A percentile compares a stretch with the other conserved stretches of the same genome.
These are phyloP conservation scores for Sphaceloma murrayae DNA, from an alignment of 2,329 filamentous ascomycete species.

Conservation along the genomic window DNA sequence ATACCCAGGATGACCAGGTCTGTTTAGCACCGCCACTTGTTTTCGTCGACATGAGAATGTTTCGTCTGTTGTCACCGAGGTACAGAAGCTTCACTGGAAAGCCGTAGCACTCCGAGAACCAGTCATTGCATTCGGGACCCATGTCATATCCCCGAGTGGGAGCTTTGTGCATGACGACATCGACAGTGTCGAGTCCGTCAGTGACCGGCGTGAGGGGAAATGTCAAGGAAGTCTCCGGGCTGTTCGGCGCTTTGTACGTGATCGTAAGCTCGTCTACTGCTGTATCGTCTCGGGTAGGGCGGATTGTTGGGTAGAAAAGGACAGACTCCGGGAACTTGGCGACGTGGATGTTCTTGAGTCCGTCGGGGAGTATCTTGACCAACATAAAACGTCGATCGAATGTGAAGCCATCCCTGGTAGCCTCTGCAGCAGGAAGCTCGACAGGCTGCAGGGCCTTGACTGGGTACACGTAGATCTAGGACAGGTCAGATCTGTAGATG, in stretches of 20 bases:
- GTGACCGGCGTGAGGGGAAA: slow-evolving; percentile 35
- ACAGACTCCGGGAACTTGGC: slow-evolving; percentile 33
- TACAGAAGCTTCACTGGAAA: slow-evolving; percentile 36
- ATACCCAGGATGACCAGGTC: slow-evolving; percentile 28
- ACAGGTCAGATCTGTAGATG: slow-evolving; percentile 11
- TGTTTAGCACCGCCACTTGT: slow-evolving; percentile 15
- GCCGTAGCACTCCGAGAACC: slow-evolving; percentile 38
- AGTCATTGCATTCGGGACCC: slow-evolving; percentile 33
- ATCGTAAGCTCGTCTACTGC: slow-evolving; percentile 31
- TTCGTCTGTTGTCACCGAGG: slow-evolving; percentile 34
- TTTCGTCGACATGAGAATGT: slow-evolving; percentile 32
- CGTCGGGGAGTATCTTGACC: slow-evolving; percentile 29
- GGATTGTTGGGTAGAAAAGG: slow-evolving; percentile 34
- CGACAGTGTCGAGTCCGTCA: slow-evolving; percentile 28
- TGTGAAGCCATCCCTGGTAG: slow-evolving; percentile 37
- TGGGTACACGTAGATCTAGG: slow-evolving; percentile 38
- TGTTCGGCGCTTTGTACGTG: slow-evolving; percentile 31
- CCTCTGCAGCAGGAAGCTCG: slow-evolving; percentile 30
- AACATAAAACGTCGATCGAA: slow-evolving; percentile 39
- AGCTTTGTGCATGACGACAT: slow-evolving; percentile 38
- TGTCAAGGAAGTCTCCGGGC: slow-evolving; percentile 24
- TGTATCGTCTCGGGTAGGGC: slow-evolving; percentile 24
- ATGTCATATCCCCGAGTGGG: slow-evolving; percentile 36
- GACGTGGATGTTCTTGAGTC: slow-evolving; percentile 36
- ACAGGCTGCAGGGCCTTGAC: slow-evolving; percentile 39